Percentiles rank a stretch among this genome's conserved stretches.
Conservation (phyloP, 495 filamentous ascomycete species). For the Evernia prunastri region DNA sequence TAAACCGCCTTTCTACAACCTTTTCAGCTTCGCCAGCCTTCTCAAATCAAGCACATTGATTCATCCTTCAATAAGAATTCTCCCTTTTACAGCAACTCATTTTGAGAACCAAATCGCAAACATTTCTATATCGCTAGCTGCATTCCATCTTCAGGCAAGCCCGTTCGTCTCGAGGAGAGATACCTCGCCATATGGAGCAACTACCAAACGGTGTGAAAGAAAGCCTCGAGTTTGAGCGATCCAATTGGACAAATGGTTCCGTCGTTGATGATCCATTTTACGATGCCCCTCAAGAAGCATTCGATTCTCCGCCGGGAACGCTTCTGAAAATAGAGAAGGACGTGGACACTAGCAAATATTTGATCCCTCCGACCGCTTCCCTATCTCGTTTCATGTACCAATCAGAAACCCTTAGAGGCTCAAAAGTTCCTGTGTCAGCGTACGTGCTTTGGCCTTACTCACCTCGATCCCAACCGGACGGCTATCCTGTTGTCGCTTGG, state of each 20-base stretch:
- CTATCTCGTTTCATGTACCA: constrained; percentile 47
- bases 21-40: no score
- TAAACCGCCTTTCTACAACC: no score
- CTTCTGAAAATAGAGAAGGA: constrained; percentile 15
- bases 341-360: constrained; percentile 13
- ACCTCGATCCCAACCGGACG: constrained; percentile 27
- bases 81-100: not conserved
- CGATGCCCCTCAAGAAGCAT: constrained; percentile 7
- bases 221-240: constrained; percentile 12
- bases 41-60: no score
- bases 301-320: constrained; percentile 9
- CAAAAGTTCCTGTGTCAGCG: constrained; percentile 43
- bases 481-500: constrained; percentile 43
- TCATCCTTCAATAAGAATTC: no score
- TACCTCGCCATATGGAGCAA: constrained; percentile 1
- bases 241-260: constrained; percentile 4
- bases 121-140: not conserved
- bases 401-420: constrained; percentile 40
- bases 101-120: not conserved
- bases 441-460: constrained; percentile 49
- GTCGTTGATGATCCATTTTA: constrained; percentile 15
- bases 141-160: not conserved
- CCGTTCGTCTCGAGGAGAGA: not conserved
- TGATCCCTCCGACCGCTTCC: constrained; percentile 32
- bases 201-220: constrained; percentile 1